These are phyloP conservation scores for Zasmidium citrigriseum DNA, from an alignment of 2,329 filamentous ascomycete genomes.

Conservation along the genomic window DNA sequence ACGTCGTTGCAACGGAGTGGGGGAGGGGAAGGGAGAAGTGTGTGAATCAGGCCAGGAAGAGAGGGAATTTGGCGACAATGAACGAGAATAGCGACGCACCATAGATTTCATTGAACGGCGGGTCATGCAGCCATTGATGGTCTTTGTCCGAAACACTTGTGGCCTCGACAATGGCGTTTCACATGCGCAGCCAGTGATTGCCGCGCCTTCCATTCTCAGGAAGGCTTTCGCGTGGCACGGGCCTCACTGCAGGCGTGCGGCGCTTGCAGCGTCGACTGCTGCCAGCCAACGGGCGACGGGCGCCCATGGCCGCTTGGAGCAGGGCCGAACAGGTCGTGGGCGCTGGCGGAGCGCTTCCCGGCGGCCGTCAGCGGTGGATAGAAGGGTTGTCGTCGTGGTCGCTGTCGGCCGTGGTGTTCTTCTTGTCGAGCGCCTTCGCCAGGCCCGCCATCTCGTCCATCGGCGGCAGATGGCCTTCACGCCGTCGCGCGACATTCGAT, in stretches of 20 bases:
- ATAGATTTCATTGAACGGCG: slow-evolving; percentile 29
- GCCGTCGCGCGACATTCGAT: background rate
- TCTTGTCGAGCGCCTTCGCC: slow-evolving; percentile 3
- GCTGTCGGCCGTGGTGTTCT: background rate
- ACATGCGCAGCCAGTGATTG: slow-evolving; percentile 35
- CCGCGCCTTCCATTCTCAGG: slow-evolving; percentile 24
- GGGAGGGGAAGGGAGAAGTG: slow-evolving; percentile 5
- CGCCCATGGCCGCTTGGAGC: slow-evolving; percentile 6
- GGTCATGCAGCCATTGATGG: slow-evolving; percentile 33
- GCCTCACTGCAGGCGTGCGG: slow-evolving; percentile 12
- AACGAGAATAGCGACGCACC: slow-evolving; percentile 31
- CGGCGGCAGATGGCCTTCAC: background rate
- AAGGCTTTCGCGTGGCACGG: slow-evolving; percentile 23
- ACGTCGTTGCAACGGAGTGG: slow-evolving; percentile 14
- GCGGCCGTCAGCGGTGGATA: background rate
- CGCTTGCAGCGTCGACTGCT: slow-evolving; percentile 10
- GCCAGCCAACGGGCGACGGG: slow-evolving; percentile 9
- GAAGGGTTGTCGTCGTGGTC: background rate
- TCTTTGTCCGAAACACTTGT: slow-evolving; percentile 35
- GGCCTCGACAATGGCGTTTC: slow-evolving; percentile 43
- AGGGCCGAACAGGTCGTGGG: slow-evolving; percentile 4
- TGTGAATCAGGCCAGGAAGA: background rate
- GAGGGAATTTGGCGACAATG: slow-evolving; percentile 27
- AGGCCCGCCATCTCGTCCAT: background rate
- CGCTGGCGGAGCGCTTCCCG: slow-evolving; percentile 3